A percentile compares a stretch with the other conserved stretches of the same genome.
These are phyloP conservation scores for Jamesozyma piceae DNA, from an alignment of 805 yeast genomes.

Conservation along the genomic window DNA sequence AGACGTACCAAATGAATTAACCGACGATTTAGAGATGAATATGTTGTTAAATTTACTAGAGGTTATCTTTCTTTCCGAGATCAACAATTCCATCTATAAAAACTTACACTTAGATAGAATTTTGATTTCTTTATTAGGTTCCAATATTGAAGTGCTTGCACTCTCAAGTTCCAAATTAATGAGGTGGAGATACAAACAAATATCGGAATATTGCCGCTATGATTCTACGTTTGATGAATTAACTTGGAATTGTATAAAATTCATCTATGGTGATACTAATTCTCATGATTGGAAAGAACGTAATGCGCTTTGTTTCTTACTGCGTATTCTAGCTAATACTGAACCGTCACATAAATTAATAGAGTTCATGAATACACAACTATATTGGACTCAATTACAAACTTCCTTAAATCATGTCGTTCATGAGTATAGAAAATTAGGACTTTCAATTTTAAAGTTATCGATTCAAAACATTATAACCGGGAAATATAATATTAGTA, in stretches of 20 bases:
- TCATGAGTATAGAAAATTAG: slow-evolving; percentile 63
- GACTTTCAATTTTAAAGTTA: slow-evolving; percentile 53
- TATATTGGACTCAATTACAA: slow-evolving; percentile 53
- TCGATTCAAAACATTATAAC: slow-evolving; percentile 42
- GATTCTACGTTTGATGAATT: slow-evolving; percentile 19
- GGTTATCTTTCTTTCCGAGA: slow-evolving; percentile 26
- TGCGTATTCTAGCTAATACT: slow-evolving; percentile 39
- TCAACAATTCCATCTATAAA: slow-evolving; percentile 3
- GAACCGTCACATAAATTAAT: slow-evolving; percentile 4
- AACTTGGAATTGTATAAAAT: slow-evolving; percentile 41
- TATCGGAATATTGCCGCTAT: slow-evolving; percentile 19
- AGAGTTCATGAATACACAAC: slow-evolving; percentile 12
- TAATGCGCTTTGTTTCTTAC: slow-evolving; percentile 45
- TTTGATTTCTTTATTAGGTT: slow-evolving; percentile 14
- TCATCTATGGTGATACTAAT: slow-evolving; percentile 26
- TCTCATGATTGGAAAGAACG: slow-evolving; percentile 28
- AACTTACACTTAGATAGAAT: slow-evolving; percentile 10
- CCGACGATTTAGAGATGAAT: slow-evolving; percentile 5
- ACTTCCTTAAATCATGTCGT: slow-evolving; percentile 42
- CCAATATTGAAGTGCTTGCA: slow-evolving; percentile 14
- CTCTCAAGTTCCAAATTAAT: slow-evolving; percentile 21
- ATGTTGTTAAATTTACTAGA: slow-evolving; percentile 34
- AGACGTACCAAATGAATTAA: not conserved
- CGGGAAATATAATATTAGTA: slow-evolving; percentile 5
- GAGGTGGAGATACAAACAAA: slow-evolving; percentile 44